A percentile compares a stretch with the other conserved stretches of the same genome.
phyloP scores from a whole-genome alignment of 495 filamentous ascomycete genomes.

The Aspergillus taichungensis region DNA sequence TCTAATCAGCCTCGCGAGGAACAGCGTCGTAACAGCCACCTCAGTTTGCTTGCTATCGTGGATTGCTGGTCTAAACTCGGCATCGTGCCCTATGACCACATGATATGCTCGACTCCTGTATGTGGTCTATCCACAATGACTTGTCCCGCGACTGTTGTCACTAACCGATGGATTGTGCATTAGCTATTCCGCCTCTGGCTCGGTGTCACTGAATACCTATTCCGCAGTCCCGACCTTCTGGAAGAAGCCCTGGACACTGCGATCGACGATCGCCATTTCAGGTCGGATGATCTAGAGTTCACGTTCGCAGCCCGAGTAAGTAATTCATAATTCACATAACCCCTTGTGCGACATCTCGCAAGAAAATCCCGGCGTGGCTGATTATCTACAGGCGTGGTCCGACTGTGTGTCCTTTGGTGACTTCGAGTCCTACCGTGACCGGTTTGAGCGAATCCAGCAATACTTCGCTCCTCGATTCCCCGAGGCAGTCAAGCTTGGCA shows the following conservation, averaged over 20 bases:
- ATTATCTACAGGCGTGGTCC: conserved; percentile 64
- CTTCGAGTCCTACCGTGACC: conserved; percentile 80
- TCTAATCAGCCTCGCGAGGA: conserved; percentile 52
- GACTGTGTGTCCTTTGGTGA: conserved; percentile 85
- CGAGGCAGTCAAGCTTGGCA: conserved; percentile 76
- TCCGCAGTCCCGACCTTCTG: conserved; percentile 73
- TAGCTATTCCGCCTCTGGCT: conserved; percentile 95
- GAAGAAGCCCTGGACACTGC: conserved; percentile 81
- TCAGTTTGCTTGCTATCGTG: conserved; percentile 93
- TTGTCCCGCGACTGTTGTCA: not conserved
- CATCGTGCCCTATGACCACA: conserved; percentile 96
- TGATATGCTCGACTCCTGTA: conserved; percentile 95
- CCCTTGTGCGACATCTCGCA: too few relatives aligned
- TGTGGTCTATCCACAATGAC: conserved; percentile 13
- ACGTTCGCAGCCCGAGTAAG: conserved; percentile 82
- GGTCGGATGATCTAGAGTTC: conserved; percentile 90
- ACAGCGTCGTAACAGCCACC: conserved; percentile 78
- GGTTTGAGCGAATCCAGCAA: conserved; percentile 77
- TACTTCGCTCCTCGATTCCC: conserved; percentile 88
- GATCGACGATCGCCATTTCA: conserved; percentile 77
- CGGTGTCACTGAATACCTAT: conserved; percentile 93
- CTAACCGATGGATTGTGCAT: not conserved
- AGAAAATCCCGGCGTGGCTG: conserved; percentile 1
- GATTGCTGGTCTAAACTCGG: conserved; percentile 93
- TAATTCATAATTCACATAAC: too few relatives aligned